Percentiles rank a stretch among this genome's conserved stretches.
These are phyloP conservation scores for Phytophthora hibernalis DNA, from an alignment of 352 stramenopile genomes.

Conservation along the genomic window DNA sequence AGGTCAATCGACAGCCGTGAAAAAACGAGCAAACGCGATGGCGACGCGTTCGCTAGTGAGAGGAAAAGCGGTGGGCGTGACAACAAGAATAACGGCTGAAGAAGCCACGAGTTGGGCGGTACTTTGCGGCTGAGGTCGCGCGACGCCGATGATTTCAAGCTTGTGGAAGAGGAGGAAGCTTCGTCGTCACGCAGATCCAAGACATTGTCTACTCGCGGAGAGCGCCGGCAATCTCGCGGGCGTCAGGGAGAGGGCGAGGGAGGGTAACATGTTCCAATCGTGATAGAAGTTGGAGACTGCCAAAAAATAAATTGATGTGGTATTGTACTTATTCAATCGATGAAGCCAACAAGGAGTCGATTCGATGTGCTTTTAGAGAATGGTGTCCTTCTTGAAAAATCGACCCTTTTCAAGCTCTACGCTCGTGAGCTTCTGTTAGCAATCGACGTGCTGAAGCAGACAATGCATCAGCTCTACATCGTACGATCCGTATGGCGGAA, in stretches of 20 bases:
- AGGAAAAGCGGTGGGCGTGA: conserved; percentile 29
- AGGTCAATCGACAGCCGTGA: conserved; percentile 74
- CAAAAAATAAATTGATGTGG: no score
- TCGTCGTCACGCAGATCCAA: conserved; percentile 17
- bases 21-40: conserved; percentile 61
- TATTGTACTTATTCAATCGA: no score
- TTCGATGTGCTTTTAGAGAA: no score
- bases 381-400: no score
- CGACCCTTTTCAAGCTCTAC: no score
- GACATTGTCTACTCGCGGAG: conserved; percentile 5
- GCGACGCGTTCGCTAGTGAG: conserved; percentile 48
- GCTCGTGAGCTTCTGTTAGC: no score
- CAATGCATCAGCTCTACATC: no score
- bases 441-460: no score
- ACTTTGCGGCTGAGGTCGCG: conserved; percentile 57
- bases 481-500: no score
- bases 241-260: conserved; percentile 1
- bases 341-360: no score
- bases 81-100: conserved; percentile 20
- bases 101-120: conserved; percentile 39
- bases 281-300: no score
- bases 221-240: conserved; percentile 31
- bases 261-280: no score
- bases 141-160: conserved; percentile 43
- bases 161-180: conserved; percentile 55